Evolutionary conservation across 768 basidiomycete species (phyloP), one percentile per base, ranked within the genome.

Genomic region (Hygrophorus pudorinus): DNA sequence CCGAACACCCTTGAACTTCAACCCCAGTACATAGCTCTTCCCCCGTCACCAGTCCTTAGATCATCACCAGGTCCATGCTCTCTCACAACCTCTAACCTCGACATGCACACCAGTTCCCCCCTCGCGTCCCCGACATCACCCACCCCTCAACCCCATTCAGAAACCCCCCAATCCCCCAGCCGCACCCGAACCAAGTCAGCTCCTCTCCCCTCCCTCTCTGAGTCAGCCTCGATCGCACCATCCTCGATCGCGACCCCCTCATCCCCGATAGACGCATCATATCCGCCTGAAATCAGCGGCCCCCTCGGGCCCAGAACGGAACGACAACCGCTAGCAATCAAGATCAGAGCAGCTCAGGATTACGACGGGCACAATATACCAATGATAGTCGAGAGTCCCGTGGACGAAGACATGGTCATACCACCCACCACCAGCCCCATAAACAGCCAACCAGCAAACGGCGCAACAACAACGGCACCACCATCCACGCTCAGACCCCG

Each of bases 301-400:
- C 7, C 36, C 32, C 14, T 2, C 38, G 13, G 38, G 5, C 20
- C 18, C 13, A 17, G 21, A 17, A n/a, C 3, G 6, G 18, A 21
- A 29, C 8, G 40, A 20, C 5, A 18, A 9, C 4, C 18, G 31
- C n/a, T 32, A 29, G 14, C 1, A 17, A 32, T 35, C 34, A 21
- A 33, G 16, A 2, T 18, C 34, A 11, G n/a, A 5, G 16, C 17
- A 21, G 5, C 5, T 17, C 7, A 27, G 6, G 42, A 33, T n/a
- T 33, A 33, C 24, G 18, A 21, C 14, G n/a, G 28, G 12, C 14
- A 29, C 24, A 43, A 31, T 27, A 50, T 59, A 20, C 45, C 51
- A 3, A 58, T 56, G 12, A 60, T 60, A 34, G 51, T 56, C 13
- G 49, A 50, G 38, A 47, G 49, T 34, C 45, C 44, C 30, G 30